Base-by-base conservation (phyloP, 1,139 yeast genomes). In the Hyphopichia pseudoburtonii region DNA sequence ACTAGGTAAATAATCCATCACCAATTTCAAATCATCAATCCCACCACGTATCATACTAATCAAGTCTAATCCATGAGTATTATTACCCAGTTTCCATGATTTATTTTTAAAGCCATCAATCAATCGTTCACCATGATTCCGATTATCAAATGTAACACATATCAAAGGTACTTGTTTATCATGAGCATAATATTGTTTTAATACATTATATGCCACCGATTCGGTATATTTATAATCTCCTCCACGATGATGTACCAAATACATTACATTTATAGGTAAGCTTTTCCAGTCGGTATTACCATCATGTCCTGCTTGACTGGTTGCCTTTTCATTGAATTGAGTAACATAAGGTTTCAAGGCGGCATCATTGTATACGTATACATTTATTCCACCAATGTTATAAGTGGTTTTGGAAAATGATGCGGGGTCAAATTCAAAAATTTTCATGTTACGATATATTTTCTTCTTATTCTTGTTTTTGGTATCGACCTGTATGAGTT, bases 41-140 rank as follows among this genome's bases (percentile, higher is more conserved):
- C 69, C 66, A 5, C 78, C 80, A 38, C 77, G 79, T 30, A 82
- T 66, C 18, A 61, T 51, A 1, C 82, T 65, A 4, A 72, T 48
- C 78, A 82, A 65, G 46, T 81, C 84, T 34, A 62, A 50, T 1
- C 72, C 83, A 50, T 81, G 86, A 3, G 65, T 58, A 6, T 46
- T 48, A 48, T 80, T 79, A 1, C 79, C 80, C 3, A 52, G 47
- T 1, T 43, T 46, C 84, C 85, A 79, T 23, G 57, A 60, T 4
- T 49, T 35, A 51, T 78, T 78, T 32, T 61, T 61, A 12, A 30
- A 27, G 1, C 43, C 47, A 35, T 69, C 64, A 2, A 77, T 54
- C 8, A 51, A 35, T 30, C 88, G 57, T 27, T 54, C 56, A 2
- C 88, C 88, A 49, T 82, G 88, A 56, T 82, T 82, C 40, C 83